phyloP scores from a whole-genome alignment of 73 alveolate genomes.

The Paramecium biaurelia region DNA sequence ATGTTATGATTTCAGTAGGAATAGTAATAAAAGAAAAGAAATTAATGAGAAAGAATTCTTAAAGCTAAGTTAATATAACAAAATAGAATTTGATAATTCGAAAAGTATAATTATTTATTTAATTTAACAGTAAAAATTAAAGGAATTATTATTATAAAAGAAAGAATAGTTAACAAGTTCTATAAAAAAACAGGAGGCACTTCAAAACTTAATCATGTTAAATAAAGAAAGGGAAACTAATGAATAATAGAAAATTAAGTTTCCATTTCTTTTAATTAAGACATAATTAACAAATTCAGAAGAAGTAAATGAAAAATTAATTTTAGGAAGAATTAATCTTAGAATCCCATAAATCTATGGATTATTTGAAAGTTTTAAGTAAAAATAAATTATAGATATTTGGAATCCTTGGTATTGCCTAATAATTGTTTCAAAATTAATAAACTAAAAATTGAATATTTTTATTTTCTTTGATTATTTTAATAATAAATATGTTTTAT shows the following conservation, averaged over 20 bases:
- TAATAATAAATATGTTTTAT: neutral
- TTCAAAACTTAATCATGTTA: neutral
- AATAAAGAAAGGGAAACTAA: neutral
- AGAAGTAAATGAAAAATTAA: neutral
- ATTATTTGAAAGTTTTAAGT: neutral
- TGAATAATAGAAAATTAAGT: neutral
- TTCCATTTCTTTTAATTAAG: neutral
- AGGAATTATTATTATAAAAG: neutral
- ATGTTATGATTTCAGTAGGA: slow-evolving; percentile 77
- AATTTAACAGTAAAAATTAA: slow-evolving; percentile 22
- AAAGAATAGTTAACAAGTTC: neutral
- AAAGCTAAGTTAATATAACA: neutral
- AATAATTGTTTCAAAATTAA: neutral
- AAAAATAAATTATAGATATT: neutral
- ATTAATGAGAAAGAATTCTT: neutral
- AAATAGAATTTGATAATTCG: neutral
- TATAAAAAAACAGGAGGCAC: neutral
- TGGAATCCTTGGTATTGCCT: neutral
- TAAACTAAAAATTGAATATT: neutral
- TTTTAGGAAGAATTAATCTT: slow-evolving; percentile 16
- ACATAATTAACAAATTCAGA: neutral
- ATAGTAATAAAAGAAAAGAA: slow-evolving; percentile 62
- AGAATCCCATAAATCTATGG: neutral
- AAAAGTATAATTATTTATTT: neutral
- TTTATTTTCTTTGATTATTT: neutral